A percentile compares a stretch with the other conserved stretches of the same genome.
These are phyloP conservation scores for Marchantia paleacea DNA, from an alignment of 225 moss, liverwort and hornwort genomes.

Conservation along the genomic window DNA sequence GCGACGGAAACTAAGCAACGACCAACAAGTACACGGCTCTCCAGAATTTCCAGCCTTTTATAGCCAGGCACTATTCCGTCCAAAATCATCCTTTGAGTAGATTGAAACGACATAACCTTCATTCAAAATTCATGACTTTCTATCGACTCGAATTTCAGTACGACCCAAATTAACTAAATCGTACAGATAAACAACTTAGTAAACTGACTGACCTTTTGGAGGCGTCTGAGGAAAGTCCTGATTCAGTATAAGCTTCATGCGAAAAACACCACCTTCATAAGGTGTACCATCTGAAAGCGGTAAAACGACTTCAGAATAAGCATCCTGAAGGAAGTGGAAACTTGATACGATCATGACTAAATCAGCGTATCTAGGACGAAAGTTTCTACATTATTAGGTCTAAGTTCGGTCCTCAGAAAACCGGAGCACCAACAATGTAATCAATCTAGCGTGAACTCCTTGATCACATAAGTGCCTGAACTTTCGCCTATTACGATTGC, in stretches of 20 bases:
- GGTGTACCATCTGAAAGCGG: slow-evolving; percentile 81
- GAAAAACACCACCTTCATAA: slow-evolving; percentile 97
- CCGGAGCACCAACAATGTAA: too few species aligned
- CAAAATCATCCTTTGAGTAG: too few species aligned
- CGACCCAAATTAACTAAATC: too few species aligned
- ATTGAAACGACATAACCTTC: too few species aligned
- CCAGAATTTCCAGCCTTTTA: background rate
- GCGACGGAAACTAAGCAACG: background rate
- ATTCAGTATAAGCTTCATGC: slow-evolving; percentile 92
- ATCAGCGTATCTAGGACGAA: too few species aligned
- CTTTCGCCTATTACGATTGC: too few species aligned
- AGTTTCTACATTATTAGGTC: too few species aligned
- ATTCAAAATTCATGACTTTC: too few species aligned
- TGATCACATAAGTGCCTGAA: too few species aligned
- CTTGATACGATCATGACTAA: background rate
- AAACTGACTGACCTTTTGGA: slow-evolving; percentile 67
- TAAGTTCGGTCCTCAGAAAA: too few species aligned
- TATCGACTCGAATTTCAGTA: too few species aligned
- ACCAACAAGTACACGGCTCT: background rate
- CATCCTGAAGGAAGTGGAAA: background rate
- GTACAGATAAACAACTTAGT: background rate
- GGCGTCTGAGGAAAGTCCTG: slow-evolving; percentile 96
- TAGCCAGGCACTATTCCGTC: background rate
- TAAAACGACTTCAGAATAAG: background rate
- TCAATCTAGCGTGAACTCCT: too few species aligned